These are phyloP conservation scores for Solanum peruvianum DNA, from an alignment of 257 asterid genomes.

Conservation along the genomic window DNA sequence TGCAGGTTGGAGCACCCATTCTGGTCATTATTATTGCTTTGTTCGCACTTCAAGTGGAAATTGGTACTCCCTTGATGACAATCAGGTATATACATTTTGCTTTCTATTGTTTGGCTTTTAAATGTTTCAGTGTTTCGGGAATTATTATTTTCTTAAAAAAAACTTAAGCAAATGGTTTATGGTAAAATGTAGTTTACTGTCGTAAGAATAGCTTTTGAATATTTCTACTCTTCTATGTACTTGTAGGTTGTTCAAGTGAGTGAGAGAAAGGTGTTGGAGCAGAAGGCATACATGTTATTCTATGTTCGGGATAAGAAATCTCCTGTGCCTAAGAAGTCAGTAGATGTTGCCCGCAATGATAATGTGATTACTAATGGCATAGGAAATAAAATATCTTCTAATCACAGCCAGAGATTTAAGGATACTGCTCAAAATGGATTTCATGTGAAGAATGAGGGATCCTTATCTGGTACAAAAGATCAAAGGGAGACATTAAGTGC, in stretches of 20 bases:
- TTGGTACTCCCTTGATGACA: constrained; percentile 97
- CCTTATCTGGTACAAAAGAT: constrained; percentile 17
- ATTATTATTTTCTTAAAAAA: background rate
- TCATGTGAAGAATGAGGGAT: constrained; percentile 14
- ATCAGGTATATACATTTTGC: constrained; percentile 44
- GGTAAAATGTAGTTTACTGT: background rate
- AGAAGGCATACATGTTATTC: constrained; percentile 94
- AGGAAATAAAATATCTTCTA: constrained; percentile 29
- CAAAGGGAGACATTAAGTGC: constrained; percentile 14
- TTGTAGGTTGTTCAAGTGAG: constrained; percentile 76
- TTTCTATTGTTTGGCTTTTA: background rate
- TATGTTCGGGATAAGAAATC: constrained; percentile 68
- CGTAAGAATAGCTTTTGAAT: background rate
- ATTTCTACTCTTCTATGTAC: background rate
- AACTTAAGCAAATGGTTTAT: background rate
- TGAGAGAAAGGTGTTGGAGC: constrained; percentile 74
- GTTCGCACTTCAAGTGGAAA: constrained; percentile 95
- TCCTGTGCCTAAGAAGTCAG: constrained; percentile 29
- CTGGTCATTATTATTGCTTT: constrained; percentile 97
- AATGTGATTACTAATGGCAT: constrained; percentile 25
- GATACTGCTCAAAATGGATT: constrained; percentile 26
- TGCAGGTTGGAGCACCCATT: constrained; percentile 93
- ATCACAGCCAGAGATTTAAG: constrained; percentile 18
- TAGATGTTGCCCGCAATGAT: constrained; percentile 29
- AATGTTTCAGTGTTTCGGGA: background rate